These are phyloP conservation scores for Mycena crocata DNA, from an alignment of 768 basidiomycete species.

Conservation along the genomic window DNA sequence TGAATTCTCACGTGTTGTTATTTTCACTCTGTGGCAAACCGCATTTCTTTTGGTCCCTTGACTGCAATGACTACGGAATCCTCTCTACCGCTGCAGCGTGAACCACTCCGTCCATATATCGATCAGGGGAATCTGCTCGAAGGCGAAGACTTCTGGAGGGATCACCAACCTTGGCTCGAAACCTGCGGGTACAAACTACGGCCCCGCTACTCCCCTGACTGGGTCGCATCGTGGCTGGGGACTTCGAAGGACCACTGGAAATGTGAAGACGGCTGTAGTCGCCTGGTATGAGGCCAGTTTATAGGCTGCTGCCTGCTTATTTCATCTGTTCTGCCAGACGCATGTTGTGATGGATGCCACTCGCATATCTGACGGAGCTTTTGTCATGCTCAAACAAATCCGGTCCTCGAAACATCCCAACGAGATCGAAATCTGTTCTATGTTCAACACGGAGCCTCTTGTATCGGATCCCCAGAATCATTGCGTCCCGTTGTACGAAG, in stretches of 20 bases:
- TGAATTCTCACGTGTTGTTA: too few relatives aligned
- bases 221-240: conserved; percentile 40
- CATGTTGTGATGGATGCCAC: background rate
- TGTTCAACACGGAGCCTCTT: conserved; percentile 30
- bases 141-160: conserved; percentile 34
- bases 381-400: background rate
- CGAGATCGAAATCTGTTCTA: conserved; percentile 45
- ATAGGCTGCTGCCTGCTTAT: background rate
- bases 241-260: conserved; percentile 3
- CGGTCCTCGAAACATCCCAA: conserved; percentile 25
- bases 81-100: too few relatives aligned
- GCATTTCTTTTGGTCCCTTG: too few relatives aligned
- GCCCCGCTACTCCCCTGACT: conserved; percentile 38
- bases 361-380: background rate
- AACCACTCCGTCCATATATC: too few relatives aligned
- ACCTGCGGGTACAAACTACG: conserved; percentile 40
- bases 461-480: conserved; percentile 45
- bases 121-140: too few relatives aligned
- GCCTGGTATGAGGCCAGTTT: background rate
- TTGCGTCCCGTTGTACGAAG: conserved; percentile 45
- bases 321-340: background rate
- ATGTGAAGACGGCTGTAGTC: conserved; percentile 16
- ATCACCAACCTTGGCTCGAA: conserved; percentile 35
- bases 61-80: too few relatives aligned
- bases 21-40: too few relatives aligned